These are phyloP conservation scores for Colletotrichum sp. DNA, from an alignment of 2,329 filamentous ascomycete genomes.

Conservation along the genomic window DNA sequence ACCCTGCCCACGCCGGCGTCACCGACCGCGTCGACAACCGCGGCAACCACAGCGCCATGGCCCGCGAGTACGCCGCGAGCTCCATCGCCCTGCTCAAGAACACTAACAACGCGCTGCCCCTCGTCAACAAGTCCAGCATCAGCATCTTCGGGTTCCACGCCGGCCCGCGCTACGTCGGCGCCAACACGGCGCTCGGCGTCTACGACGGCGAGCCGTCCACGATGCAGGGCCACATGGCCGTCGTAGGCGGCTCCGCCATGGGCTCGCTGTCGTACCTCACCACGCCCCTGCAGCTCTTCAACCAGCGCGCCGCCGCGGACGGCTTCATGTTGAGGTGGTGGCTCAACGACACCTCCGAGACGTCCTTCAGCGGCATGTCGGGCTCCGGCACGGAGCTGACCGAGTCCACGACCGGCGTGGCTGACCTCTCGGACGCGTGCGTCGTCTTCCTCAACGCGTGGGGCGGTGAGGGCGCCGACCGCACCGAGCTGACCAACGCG, in stretches of 20 bases:
- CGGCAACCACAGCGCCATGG: slow-evolving; percentile 52
- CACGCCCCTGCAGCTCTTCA: slow-evolving; percentile 60
- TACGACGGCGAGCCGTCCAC: slow-evolving; percentile 49
- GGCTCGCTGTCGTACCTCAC: slow-evolving; percentile 51
- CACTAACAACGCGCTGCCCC: slow-evolving; percentile 64
- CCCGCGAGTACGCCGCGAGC: slow-evolving; percentile 51
- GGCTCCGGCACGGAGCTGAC: slow-evolving; percentile 43
- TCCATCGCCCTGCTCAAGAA: slow-evolving; percentile 79
- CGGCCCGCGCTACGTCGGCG: slow-evolving; percentile 48
- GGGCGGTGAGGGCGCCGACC: not conserved
- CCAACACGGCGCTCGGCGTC: slow-evolving; percentile 64
- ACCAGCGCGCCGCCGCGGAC: slow-evolving; percentile 70
- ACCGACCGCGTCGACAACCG: slow-evolving; percentile 66
- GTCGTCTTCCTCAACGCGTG: slow-evolving; percentile 51
- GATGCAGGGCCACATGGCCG: slow-evolving; percentile 47
- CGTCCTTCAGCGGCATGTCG: slow-evolving; percentile 66
- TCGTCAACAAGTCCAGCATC: slow-evolving; percentile 45
- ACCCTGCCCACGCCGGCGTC: slow-evolving; percentile 55
- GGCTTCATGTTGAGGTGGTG: slow-evolving; percentile 70
- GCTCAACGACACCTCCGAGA: slow-evolving; percentile 52
- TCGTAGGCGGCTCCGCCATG: slow-evolving; percentile 28
- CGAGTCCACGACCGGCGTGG: slow-evolving; percentile 43
- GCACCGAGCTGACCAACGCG: not conserved
- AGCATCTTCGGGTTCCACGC: slow-evolving; percentile 38
- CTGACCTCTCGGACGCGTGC: slow-evolving; percentile 63